Evolutionary conservation across 805 yeast species (phyloP).

Genomic region (Pichia eremophila): DNA sequence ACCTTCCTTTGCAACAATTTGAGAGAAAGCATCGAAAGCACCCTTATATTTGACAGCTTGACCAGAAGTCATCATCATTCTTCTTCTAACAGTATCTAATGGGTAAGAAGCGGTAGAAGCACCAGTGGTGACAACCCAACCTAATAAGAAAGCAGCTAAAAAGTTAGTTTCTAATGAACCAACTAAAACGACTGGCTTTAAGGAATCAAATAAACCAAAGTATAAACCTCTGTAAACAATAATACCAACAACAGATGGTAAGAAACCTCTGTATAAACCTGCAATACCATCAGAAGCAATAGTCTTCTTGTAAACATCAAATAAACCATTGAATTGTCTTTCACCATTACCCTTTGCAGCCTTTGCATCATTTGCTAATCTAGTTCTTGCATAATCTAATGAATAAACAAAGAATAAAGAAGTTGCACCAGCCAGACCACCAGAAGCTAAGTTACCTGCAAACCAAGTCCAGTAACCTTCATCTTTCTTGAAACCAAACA

Average conservation of each 20-base stretch:
- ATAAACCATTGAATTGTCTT: conserved; percentile 94
- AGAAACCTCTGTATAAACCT: conserved; percentile 99
- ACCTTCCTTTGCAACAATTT: conserved; percentile 97
- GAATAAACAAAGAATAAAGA: conserved; percentile 91
- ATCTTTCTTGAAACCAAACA: conserved; percentile 96
- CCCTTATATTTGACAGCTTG: conserved; percentile 95
- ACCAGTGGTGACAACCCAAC: conserved; percentile 98
- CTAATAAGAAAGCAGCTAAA: conserved; percentile 91
- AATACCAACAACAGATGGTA: conserved; percentile 96
- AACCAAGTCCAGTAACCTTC: conserved; percentile 91
- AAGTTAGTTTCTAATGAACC: conserved; percentile 93
- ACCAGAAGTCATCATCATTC: conserved; percentile 99
- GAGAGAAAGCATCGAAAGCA: conserved; percentile 85
- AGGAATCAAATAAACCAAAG: conserved; percentile 95
- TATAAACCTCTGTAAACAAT: conserved; percentile 98
- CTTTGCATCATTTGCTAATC: conserved; percentile 98
- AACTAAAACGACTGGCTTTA: conserved; percentile 88
- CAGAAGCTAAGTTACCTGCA: conserved; percentile 97
- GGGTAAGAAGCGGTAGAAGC: conserved; percentile 99
- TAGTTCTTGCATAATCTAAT: conserved; percentile 96
- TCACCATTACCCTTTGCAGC: conserved; percentile 66
- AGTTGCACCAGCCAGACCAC: conserved; percentile 98
- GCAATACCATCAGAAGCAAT: conserved; percentile 93
- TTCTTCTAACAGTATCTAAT: conserved; percentile 98
- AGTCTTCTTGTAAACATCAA: conserved; percentile 95